phyloP scores from a whole-genome alignment of 768 basidiomycete species.

The Tulasnella sp. region DNA sequence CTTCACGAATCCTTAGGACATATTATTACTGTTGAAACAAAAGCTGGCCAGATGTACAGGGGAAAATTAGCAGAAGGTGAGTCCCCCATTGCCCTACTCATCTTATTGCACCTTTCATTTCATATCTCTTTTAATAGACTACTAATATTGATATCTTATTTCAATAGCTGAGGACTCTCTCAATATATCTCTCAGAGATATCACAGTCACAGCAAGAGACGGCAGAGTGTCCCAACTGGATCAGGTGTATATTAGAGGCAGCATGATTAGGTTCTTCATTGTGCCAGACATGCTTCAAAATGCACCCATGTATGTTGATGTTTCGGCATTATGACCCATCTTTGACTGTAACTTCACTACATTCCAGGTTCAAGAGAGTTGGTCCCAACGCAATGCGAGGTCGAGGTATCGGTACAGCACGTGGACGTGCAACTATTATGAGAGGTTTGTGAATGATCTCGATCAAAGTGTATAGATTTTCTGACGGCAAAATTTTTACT shows the following conservation, averaged over 20 bases:
- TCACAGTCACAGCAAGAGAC: conserved; percentile 95
- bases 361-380: conserved; percentile 88
- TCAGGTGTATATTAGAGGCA: conserved; percentile 97
- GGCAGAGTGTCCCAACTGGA: conserved; percentile 97
- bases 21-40: conserved; percentile 93
- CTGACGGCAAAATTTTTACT: neutral
- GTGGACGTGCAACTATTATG: conserved; percentile 98
- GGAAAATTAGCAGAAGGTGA: conserved; percentile 95
- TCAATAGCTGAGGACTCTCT: conserved; percentile 91
- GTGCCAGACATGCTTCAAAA: conserved; percentile 99
- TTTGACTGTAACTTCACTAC: neutral
- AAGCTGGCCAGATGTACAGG: conserved; percentile 92
- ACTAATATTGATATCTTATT: conserved; percentile 11
- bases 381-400: conserved; percentile 98
- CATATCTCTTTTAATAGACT: neutral
- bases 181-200: conserved; percentile 91
- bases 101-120: neutral
- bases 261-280: conserved; percentile 97
- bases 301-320: conserved; percentile 77
- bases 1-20: conserved; percentile 95
- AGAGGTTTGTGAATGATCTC: conserved; percentile 65
- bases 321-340: neutral
- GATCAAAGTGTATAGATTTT: neutral
- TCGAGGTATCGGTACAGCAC: conserved; percentile 95
- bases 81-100: conserved; percentile 19